A percentile compares a stretch with the other conserved stretches of the same genome.
Evolutionary conservation across 192 early-diverging fungal genomes (phyloP).

Genomic region (Umbelopsis ramanniana): DNA sequence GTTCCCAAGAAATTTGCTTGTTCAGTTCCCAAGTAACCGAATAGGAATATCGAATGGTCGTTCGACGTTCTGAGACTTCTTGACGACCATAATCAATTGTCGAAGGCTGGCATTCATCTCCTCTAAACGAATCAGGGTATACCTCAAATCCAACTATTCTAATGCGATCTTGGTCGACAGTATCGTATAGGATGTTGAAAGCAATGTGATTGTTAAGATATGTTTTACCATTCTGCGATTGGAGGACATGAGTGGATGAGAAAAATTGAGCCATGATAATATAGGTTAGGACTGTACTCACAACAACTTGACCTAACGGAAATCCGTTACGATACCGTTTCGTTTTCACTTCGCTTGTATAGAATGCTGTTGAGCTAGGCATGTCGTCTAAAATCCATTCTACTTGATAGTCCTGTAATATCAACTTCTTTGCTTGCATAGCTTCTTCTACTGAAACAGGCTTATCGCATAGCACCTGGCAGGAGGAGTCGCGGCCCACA

Average conservation of each 20-base stretch:
- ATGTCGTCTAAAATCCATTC: slow-evolving; percentile 43
- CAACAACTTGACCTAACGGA: slow-evolving; percentile 32
- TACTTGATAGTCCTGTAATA: slow-evolving; percentile 39
- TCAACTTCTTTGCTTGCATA: slow-evolving; percentile 34
- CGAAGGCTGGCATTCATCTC: slow-evolving; percentile 26
- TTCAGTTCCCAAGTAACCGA: slow-evolving; percentile 66
- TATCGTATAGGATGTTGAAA: slow-evolving; percentile 60
- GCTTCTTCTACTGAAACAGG: slow-evolving; percentile 30
- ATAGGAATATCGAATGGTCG: slow-evolving; percentile 65
- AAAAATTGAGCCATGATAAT: neutral
- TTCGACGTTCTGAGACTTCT: slow-evolving; percentile 38
- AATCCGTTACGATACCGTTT: slow-evolving; percentile 34
- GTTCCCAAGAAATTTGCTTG: slow-evolving; percentile 49
- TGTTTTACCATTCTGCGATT: slow-evolving; percentile 37
- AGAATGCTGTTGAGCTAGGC: slow-evolving; percentile 38
- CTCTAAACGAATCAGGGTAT: slow-evolving; percentile 59
- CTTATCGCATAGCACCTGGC: slow-evolving; percentile 30
- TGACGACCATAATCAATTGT: slow-evolving; percentile 41
- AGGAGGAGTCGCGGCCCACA: slow-evolving; percentile 19
- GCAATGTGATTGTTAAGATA: slow-evolving; percentile 72
- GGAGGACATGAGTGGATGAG: neutral
- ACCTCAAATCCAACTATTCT: slow-evolving; percentile 77
- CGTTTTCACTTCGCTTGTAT: slow-evolving; percentile 37
- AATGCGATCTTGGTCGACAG: slow-evolving; percentile 38
- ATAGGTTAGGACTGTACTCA: neutral